Conservation (phyloP, 75 land plant species). For the Selaginella tamariscina region DNA sequence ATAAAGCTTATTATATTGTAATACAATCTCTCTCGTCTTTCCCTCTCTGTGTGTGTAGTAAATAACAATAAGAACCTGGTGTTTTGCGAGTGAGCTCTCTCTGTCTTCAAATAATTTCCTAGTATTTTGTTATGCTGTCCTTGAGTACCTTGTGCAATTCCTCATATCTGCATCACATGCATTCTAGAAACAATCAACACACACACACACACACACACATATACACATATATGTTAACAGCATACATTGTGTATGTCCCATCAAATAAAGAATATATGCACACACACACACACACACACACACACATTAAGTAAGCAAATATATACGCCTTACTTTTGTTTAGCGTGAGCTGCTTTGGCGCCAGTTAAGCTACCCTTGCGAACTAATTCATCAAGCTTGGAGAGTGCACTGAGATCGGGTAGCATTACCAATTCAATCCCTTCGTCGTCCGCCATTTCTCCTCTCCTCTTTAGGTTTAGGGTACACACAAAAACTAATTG, state of each 20-base stretch:
- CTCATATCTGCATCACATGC: background rate
- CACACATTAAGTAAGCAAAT: background rate
- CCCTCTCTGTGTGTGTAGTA: too few relatives aligned
- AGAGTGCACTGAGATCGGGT: slow-evolving; percentile 4
- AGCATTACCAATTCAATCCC: slow-evolving; percentile 3
- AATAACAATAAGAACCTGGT: too few relatives aligned
- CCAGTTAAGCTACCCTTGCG: slow-evolving; percentile 8
- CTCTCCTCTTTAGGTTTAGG: too few relatives aligned
- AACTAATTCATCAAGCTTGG: slow-evolving; percentile 14
- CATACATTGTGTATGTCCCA: slow-evolving; percentile 8
- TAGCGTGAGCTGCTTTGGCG: slow-evolving; percentile 7
- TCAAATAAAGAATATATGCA: background rate
- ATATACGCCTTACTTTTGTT: slow-evolving; percentile 6
- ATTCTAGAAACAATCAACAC: background rate
- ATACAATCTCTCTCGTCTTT: background rate
- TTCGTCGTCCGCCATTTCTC: slow-evolving; percentile 4
- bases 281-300: background rate
- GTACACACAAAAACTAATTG: too few relatives aligned
- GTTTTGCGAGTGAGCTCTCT: background rate
- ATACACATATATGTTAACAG: background rate
- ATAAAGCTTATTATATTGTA: background rate
- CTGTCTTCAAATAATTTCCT: background rate
- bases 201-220: background rate
- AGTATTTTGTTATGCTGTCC: background rate
- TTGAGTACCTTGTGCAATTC: background rate